phyloP scores from a whole-genome alignment of 2,329 filamentous ascomycete genomes.

The Biscogniauxia sp. region DNA sequence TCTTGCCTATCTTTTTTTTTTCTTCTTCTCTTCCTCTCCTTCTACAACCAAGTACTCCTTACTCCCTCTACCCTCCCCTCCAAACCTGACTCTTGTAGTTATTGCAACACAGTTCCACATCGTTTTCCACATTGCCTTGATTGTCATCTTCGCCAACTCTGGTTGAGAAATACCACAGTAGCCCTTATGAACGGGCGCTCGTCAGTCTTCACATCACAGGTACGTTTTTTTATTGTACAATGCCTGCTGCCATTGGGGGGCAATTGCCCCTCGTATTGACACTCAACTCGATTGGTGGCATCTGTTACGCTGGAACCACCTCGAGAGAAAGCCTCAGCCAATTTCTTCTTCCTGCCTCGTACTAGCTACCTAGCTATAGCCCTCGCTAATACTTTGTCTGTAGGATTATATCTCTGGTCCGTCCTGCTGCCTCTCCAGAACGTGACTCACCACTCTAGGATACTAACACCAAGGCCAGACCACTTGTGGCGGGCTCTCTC shows the following conservation, averaged over 20 bases:
- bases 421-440: conserved; percentile 30
- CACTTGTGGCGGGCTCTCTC: conserved; percentile 53
- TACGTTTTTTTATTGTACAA: conserved; percentile 42
- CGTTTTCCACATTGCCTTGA: conserved; percentile 13
- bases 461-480: conserved; percentile 42
- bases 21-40: conserved; percentile 1
- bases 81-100: conserved; percentile 5
- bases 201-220: conserved; percentile 85
- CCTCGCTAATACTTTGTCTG: conserved; percentile 41
- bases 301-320: neutral
- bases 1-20: conserved; percentile 1
- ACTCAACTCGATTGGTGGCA: neutral
- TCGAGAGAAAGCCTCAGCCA: neutral
- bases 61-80: neutral
- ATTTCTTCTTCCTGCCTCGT: neutral
- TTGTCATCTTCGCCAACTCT: conserved; percentile 19
- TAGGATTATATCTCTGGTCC: conserved; percentile 77
- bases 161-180: conserved; percentile 39
- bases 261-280: too few species aligned
- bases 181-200: conserved; percentile 84
- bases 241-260: too few species aligned
- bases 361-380: conserved; percentile 10
- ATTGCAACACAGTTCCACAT: conserved; percentile 6
- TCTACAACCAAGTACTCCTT: neutral
- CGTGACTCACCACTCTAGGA: conserved; percentile 42